A percentile compares a stretch with the other conserved stretches of the same genome.
Evolutionary conservation across 2,329 filamentous ascomycete species (phyloP).

Genomic region (Xylaria digitata): DNA sequence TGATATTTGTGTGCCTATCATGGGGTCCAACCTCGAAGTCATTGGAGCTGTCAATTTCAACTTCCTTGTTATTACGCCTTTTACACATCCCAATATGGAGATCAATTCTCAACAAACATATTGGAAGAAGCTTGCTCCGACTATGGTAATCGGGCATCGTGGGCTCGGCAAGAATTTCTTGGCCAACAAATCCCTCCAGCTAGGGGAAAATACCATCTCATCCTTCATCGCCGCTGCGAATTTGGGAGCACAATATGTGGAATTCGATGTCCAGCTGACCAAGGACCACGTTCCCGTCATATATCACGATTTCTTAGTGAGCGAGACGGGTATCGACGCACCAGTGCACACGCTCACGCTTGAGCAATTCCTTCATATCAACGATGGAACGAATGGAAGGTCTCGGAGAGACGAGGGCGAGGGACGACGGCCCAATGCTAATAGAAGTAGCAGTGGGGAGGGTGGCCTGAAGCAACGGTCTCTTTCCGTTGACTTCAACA

Average conservation of each 20-base stretch:
- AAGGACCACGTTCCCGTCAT: slow-evolving; percentile 98
- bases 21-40: slow-evolving; percentile 85
- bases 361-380: slow-evolving; percentile 94
- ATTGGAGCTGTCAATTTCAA: slow-evolving; percentile 98
- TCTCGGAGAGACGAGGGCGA: slow-evolving; percentile 45
- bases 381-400: slow-evolving; percentile 65
- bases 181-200: slow-evolving; percentile 85
- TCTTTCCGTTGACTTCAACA: slow-evolving; percentile 64
- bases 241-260: slow-evolving; percentile 80
- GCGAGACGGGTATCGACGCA: slow-evolving; percentile 96
- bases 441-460: slow-evolving; percentile 49
- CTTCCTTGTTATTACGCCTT: slow-evolving; percentile 93
- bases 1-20: slow-evolving; percentile 90
- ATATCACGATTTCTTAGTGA: slow-evolving; percentile 98
- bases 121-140: slow-evolving; percentile 91
- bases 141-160: slow-evolving; percentile 80
- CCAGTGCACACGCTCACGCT: slow-evolving; percentile 94
- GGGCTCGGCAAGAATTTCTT: slow-evolving; percentile 91
- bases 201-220: slow-evolving; percentile 94
- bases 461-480: slow-evolving; percentile 59
- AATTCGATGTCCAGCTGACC: slow-evolving; percentile 94
- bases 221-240: slow-evolving; percentile 98
- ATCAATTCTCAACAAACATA: slow-evolving; percentile 92
- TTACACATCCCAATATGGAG: slow-evolving; percentile 92
- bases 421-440: slow-evolving; percentile 42